Evolutionary conservation across 148 eudicot genomes (phyloP).

Genomic region (Vaccinium macrocarpon): DNA sequence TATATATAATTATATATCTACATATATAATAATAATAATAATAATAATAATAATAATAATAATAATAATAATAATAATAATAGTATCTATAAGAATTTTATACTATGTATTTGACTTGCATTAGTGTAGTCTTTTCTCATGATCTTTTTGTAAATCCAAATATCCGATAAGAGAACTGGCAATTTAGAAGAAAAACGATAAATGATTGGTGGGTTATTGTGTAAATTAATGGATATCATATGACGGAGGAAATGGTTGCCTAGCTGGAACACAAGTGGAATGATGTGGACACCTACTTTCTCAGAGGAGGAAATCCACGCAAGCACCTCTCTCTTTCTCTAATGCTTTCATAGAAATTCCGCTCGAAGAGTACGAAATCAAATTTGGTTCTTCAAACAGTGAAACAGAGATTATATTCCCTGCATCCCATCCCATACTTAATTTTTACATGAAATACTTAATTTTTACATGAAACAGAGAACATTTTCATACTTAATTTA

Average conservation of each 20-base stretch:
- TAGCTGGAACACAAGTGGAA: constrained; percentile 10
- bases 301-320: not conserved
- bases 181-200: not conserved
- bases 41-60: too few relatives aligned
- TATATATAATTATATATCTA: too few relatives aligned
- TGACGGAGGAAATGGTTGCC: not conserved
- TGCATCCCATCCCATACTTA: too few relatives aligned
- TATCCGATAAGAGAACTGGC: not conserved
- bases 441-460: too few relatives aligned
- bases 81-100: too few relatives aligned
- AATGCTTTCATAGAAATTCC: too few relatives aligned
- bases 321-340: not conserved
- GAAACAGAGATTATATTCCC: too few relatives aligned
- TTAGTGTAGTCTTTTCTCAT: not conserved
- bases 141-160: not conserved
- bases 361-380: not conserved
- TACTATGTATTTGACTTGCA: not conserved
- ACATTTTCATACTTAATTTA: too few relatives aligned
- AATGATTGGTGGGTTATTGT: not conserved
- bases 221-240: not conserved
- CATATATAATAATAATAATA: too few relatives aligned
- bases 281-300: constrained; percentile 8
- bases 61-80: too few relatives aligned
- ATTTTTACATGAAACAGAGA: too few relatives aligned
- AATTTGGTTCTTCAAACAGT: not conserved